Base-by-base conservation (phyloP, 306 rosid genomes). In the Geum urbanum region DNA sequence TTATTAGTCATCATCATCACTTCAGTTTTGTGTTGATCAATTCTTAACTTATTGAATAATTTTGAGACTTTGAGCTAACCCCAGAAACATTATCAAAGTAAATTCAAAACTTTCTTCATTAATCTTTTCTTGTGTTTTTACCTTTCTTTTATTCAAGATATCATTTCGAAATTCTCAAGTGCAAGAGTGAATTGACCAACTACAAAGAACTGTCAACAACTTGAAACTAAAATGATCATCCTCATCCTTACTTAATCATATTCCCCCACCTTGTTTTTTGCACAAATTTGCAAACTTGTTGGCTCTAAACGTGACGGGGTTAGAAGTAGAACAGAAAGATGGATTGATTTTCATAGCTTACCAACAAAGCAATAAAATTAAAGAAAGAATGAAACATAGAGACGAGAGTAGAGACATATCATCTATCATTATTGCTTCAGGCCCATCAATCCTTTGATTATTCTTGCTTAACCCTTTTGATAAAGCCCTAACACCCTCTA, bases 381-480 rank as follows among this genome's bases (percentile, higher is more conserved):
- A 24, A 24, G 27, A 24, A 24, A 24, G 27, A 24, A 24, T 24
- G 27, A 32, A 32, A 32, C 3, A 32, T 32, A 32, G 37, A 32
- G 37, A 32, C 2, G 37, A 72, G 83, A 78, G 81, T 78, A 81
- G 88, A 87, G 88, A 87, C 80, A 73, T 82, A 24, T 78, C 84
- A 87, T 84, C 90, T 79, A 69, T 55, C 76, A 77, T 79, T 79
- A 77, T 88, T 82, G 89, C 82, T 82, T 71, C 4, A 59, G 85
- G 83, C 74, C 87, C 78, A 81, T 78, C 87, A 77, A 81, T 78
- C 53, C 35, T 69, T 74, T 83, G 86, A 83, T 81, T 85, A 68
- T 73, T 84, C 88, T 78, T 81, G 41, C 77, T 76, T 82, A 87
- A 84, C 92, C 84, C 88, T 77, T 74, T 81, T 82, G 96, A 91